Evolutionary conservation across 805 yeast genomes (phyloP), one percentile per base, ranked within the genome.

Genomic region (Clavispora asparagi): DNA sequence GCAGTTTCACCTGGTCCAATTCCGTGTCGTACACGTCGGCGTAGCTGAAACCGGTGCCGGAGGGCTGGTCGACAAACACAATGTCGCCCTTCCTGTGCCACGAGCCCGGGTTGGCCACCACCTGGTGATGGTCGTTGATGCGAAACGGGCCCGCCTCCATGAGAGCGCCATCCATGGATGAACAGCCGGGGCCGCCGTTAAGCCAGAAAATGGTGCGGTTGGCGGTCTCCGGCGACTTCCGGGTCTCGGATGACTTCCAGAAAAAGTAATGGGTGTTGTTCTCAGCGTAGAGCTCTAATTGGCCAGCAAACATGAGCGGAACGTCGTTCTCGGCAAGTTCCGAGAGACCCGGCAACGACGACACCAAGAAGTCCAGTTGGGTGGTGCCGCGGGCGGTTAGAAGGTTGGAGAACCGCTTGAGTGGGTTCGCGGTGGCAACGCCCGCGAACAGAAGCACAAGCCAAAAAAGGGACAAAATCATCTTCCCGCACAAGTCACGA

Each of bases 131-230:
- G 0, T 61, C 54, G 53, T 70, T 67, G 16, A 89, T 76, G 44
- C 96, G 73, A 39, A 89, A 78, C 0, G 99, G 98, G 0, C 99
- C 99, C 3, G 83, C 68, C 63, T 94, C 99, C 80, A 91, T 79
- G 52, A 94, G 62, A 0, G 96, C 96, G 13, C 99, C 99, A 65
- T 94, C 99, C 94, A 92, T 82, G 0, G 97, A 90, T 1, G 97
- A 90, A 63, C 99, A 94, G 0, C 99, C 99, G 0, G 99, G 99
- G 0, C 99, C 99, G 35, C 99, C 99, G 63, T 94, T 94, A 19
- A 94, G 74, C 98, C 99, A 94, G 45, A 94, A 75, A 8, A 85
- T 75, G 19, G 86, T 73, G 51, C 74, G 74, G 53, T 74, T 68
- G 35, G 56, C 54, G 23, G 72, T 62, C 36, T 60, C 65, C 0